Conservation (phyloP, 805 yeast genomes). For the Saccharomycopsis olivae region DNA sequence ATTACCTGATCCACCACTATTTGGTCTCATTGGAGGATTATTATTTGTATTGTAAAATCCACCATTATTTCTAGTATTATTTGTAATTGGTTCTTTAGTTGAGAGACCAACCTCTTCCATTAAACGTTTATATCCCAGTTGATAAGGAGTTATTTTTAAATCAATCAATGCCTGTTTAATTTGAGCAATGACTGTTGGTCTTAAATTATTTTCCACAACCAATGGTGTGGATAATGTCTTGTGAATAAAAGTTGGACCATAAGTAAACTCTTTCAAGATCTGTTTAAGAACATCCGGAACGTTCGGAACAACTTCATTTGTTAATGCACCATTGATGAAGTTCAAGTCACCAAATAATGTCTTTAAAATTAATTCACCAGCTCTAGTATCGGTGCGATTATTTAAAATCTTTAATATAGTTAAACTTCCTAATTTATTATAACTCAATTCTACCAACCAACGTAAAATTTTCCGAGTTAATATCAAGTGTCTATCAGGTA, state of each 20-base stretch:
- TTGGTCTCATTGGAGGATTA: background rate
- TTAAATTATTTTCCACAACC: constrained; percentile 41
- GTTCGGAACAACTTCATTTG: constrained; percentile 8
- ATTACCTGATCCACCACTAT: no score
- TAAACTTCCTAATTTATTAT: constrained; percentile 76
- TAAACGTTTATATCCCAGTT: constrained; percentile 64
- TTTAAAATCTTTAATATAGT: constrained; percentile 72
- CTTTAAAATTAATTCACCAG: constrained; percentile 51
- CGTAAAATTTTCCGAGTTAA: constrained; percentile 55
- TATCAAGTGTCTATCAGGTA: constrained; percentile 54
- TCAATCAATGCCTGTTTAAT: constrained; percentile 55
- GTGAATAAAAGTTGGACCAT: constrained; percentile 70
- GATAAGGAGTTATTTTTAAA: constrained; percentile 42
- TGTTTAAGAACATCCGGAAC: constrained; percentile 34
- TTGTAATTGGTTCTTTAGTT: constrained; percentile 3
- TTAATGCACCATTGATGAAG: background rate
- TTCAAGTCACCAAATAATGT: constrained; percentile 50
- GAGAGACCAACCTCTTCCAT: constrained; percentile 85
- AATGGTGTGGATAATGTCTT: constrained; percentile 70
- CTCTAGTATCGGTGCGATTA: constrained; percentile 51
- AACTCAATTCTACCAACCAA: constrained; percentile 51
- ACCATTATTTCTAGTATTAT: background rate
- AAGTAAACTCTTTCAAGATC: constrained; percentile 54
- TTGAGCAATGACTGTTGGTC: constrained; percentile 47
- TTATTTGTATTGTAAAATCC: background rate